These are phyloP conservation scores for Aureobasidium sp. DNA, from an alignment of 2,329 filamentous ascomycete genomes.

Conservation along the genomic window DNA sequence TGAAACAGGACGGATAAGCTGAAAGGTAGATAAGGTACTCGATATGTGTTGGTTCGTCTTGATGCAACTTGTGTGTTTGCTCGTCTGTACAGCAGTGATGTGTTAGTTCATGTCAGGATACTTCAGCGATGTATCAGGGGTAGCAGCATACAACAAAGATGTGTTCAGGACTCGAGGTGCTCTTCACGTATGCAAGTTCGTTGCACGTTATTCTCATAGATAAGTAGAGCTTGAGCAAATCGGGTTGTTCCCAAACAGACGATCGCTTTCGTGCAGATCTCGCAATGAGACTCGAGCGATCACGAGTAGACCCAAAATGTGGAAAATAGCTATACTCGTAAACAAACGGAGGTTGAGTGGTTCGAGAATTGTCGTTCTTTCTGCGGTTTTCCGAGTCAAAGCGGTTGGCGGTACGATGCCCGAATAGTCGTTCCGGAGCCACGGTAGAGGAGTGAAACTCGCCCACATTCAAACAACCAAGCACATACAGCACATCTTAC, in stretches of 20 bases:
- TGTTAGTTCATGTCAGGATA: neutral
- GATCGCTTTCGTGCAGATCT: neutral
- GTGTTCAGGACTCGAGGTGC: neutral
- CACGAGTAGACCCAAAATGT: neutral
- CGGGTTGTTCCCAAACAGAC: neutral
- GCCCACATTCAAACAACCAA: neutral
- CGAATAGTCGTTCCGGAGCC: neutral
- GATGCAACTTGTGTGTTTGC: no score
- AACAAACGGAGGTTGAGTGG: neutral
- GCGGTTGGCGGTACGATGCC: no score
- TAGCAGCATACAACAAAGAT: neutral
- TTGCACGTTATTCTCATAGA: neutral
- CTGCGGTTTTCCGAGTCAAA: neutral
- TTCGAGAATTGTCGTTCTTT: neutral
- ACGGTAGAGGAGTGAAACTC: neutral
- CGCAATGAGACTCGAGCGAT: neutral
- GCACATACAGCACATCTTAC: neutral
- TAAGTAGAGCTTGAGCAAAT: neutral
- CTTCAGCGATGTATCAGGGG: neutral
- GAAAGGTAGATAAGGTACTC: neutral
- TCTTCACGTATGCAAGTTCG: neutral
- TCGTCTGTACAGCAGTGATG: neutral
- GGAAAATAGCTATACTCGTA: neutral
- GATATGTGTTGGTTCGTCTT: neutral
- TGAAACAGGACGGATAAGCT: neutral